Conservation (phyloP, 306 rosid species). For the Lathyrus oleraceus region DNA sequence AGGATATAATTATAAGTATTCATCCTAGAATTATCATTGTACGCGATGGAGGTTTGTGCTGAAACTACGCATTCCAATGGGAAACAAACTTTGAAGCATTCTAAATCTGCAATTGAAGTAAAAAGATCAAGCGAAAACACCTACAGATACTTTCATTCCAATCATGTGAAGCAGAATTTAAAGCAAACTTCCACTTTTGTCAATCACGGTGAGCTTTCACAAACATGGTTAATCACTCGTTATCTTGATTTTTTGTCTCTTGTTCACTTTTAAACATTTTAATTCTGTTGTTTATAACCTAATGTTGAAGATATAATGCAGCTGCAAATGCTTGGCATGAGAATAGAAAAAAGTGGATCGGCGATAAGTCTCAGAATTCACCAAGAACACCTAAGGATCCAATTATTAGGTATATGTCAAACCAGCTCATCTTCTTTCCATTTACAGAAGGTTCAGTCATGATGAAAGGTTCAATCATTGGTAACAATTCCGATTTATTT, state of each 20-base stretch:
- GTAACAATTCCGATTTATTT: slow-evolving; percentile 11
- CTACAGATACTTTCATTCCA: slow-evolving; percentile 37
- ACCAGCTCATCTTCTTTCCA: background rate
- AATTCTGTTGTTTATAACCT: slow-evolving; percentile 12
- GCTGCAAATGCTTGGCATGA: slow-evolving; percentile 88
- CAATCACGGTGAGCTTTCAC: slow-evolving; percentile 67
- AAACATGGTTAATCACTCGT: background rate
- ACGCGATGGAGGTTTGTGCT: slow-evolving; percentile 59
- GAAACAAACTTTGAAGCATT: slow-evolving; percentile 53
- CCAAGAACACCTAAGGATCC: slow-evolving; percentile 69
- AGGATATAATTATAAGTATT: slow-evolving; percentile 27
- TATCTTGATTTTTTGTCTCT: too few relatives aligned
- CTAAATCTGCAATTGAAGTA: slow-evolving; percentile 50
- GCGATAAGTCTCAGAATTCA: slow-evolving; percentile 58
- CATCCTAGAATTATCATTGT: slow-evolving; percentile 31
- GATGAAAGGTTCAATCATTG: slow-evolving; percentile 14
- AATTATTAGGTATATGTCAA: slow-evolving; percentile 68
- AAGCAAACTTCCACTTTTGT: slow-evolving; percentile 55
- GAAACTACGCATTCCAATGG: slow-evolving; percentile 57
- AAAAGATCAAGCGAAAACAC: slow-evolving; percentile 47
- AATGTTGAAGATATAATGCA: slow-evolving; percentile 41
- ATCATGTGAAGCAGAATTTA: slow-evolving; percentile 48
- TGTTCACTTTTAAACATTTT: too few relatives aligned
- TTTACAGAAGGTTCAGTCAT: background rate
- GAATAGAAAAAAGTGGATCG: slow-evolving; percentile 82